Evolutionary conservation across 371 early-diverging fungal genomes (phyloP).

Genomic region (Nematocida minor): DNA sequence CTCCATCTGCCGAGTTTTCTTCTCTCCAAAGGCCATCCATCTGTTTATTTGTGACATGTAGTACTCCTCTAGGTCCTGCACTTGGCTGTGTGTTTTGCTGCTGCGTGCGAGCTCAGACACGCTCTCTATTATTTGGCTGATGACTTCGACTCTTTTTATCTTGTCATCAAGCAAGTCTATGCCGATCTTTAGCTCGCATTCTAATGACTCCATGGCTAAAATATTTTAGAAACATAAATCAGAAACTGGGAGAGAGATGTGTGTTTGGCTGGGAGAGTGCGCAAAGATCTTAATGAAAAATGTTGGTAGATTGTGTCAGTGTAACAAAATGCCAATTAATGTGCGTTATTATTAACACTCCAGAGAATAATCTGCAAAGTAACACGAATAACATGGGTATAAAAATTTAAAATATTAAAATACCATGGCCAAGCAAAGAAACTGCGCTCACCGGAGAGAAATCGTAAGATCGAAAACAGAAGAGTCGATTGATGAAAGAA

Average conservation of each 20-base stretch:
- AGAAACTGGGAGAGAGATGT: neutral
- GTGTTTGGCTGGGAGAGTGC: too few species aligned
- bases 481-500: constrained; percentile 27
- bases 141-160: neutral
- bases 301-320: too few species aligned
- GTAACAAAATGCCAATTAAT: too few species aligned
- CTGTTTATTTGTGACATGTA: constrained; percentile 19
- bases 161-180: neutral
- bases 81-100: neutral
- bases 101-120: neutral
- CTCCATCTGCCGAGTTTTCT: neutral
- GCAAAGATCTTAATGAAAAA: too few species aligned
- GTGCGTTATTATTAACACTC: constrained; percentile 46
- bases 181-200: neutral
- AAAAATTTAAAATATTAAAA: constrained; percentile 27
- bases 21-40: constrained; percentile 14
- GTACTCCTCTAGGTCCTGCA: constrained; percentile 14
- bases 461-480: constrained; percentile 12
- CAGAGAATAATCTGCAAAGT: neutral
- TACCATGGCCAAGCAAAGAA: constrained; percentile 36
- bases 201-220: neutral
- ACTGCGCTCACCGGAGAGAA: constrained; percentile 25
- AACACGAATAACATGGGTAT: constrained; percentile 42
- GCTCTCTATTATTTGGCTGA: constrained; percentile 1
- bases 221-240: constrained; percentile 5